These are phyloP conservation scores for Agrocybe praecox DNA, from an alignment of 768 basidiomycete genomes.

Conservation along the genomic window DNA sequence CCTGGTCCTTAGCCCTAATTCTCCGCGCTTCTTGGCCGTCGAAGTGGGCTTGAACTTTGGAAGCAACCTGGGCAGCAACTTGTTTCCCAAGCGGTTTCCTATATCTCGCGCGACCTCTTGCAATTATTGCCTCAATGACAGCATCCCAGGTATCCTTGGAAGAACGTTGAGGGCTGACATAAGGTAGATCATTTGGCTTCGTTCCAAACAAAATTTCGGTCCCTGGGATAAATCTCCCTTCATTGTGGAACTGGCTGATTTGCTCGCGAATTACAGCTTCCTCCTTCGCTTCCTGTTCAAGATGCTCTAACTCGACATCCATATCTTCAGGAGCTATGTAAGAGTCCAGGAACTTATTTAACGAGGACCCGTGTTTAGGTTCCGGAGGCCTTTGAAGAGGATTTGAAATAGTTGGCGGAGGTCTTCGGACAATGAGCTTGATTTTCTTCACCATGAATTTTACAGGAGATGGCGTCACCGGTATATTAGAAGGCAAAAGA, in stretches of 20 bases:
- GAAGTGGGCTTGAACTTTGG: conserved; percentile 74
- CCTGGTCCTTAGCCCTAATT: conserved; percentile 56
- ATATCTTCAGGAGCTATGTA: conserved; percentile 54
- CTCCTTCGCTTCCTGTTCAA: conserved; percentile 20
- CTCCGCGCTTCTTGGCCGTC: conserved; percentile 65
- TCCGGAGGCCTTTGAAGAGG: conserved; percentile 67
- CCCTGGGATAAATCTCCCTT: conserved; percentile 42
- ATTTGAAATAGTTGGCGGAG: conserved; percentile 61
- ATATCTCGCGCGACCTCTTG: conserved; percentile 22
- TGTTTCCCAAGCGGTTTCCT: conserved; percentile 36
- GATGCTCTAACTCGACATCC: conserved; percentile 38
- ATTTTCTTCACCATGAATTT: conserved; percentile 60
- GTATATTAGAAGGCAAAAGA: not conserved
- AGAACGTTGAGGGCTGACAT: conserved; percentile 32
- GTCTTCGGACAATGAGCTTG: conserved; percentile 66
- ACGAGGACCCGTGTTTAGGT: conserved; percentile 52
- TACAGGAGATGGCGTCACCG: conserved; percentile 6
- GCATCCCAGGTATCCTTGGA: conserved; percentile 60
- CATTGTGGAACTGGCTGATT: conserved; percentile 32
- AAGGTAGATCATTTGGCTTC: conserved; percentile 22
- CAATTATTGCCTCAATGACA: conserved; percentile 50
- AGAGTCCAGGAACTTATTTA: conserved; percentile 61
- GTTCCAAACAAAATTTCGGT: conserved; percentile 35
- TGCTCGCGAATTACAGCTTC: conserved; percentile 38
- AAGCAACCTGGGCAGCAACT: conserved; percentile 59